These are phyloP conservation scores for Prunus padus DNA, from an alignment of 306 rosid genomes.

Conservation along the genomic window DNA sequence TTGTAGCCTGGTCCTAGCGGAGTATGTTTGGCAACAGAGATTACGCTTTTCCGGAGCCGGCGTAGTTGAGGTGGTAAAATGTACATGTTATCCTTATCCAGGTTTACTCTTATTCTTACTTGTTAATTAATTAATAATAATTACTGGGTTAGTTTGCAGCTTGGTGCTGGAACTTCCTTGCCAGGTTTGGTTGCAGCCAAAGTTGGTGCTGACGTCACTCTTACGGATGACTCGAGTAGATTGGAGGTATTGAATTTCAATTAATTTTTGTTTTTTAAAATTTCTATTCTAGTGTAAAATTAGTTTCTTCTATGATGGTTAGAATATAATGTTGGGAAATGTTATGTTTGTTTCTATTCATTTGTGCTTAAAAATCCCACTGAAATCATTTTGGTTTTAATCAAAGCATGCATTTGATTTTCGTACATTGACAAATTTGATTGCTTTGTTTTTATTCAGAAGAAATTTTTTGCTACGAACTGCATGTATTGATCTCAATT, in stretches of 20 bases:
- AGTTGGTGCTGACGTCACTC: constrained; percentile 71
- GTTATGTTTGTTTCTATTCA: background rate
- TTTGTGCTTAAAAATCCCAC: background rate
- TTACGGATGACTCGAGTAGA: constrained; percentile 55
- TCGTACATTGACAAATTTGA: background rate
- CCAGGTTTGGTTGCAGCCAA: constrained; percentile 82
- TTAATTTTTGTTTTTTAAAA: background rate
- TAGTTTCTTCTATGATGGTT: background rate
- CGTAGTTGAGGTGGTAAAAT: constrained; percentile 57
- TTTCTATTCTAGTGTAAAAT: background rate
- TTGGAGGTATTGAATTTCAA: constrained; percentile 45
- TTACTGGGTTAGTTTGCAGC: constrained; percentile 34
- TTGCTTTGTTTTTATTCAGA: background rate
- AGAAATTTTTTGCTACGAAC: background rate
- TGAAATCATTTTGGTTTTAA: background rate
- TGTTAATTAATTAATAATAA: background rate
- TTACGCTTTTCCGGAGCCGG: constrained; percentile 51
- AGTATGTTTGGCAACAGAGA: constrained; percentile 81
- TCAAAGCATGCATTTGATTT: background rate
- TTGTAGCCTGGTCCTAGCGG: constrained; percentile 72
- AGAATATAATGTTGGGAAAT: background rate
- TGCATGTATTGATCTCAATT: background rate
- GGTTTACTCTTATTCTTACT: background rate
- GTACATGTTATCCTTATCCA: background rate
- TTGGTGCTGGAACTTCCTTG: constrained; percentile 85